Percentiles rank a stretch among this genome's conserved stretches.
These are phyloP conservation scores for Pseudocercospora cruenta DNA, from an alignment of 2,329 filamentous ascomycete genomes.

Conservation along the genomic window DNA sequence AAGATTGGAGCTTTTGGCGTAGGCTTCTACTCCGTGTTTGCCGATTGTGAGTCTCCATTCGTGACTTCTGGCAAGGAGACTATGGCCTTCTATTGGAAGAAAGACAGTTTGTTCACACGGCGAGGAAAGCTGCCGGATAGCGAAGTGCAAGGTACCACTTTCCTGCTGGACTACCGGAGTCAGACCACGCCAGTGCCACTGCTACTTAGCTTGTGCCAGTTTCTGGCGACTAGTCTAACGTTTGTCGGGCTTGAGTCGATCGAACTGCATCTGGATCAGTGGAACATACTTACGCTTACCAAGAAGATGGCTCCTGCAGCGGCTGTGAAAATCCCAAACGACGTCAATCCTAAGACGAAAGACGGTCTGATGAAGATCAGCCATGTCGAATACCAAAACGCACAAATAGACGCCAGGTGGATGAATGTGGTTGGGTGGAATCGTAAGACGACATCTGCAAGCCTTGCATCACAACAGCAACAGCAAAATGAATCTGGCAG, in stretches of 20 bases:
- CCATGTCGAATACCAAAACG: conserved; percentile 79
- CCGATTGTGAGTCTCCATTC: conserved; percentile 97
- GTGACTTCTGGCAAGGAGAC: conserved; percentile 89
- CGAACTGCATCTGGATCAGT: conserved; percentile 89
- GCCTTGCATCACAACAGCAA: conserved; percentile 42
- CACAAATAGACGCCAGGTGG: conserved; percentile 88
- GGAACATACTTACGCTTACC: conserved; percentile 73
- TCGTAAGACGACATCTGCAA: conserved; percentile 39
- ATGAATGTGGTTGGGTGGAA: conserved; percentile 90
- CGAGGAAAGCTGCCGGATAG: conserved; percentile 71
- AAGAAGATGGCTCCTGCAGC: conserved; percentile 85
- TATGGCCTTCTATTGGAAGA: conserved; percentile 99
- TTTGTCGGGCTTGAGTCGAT: conserved; percentile 89
- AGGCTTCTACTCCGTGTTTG: conserved; percentile 97
- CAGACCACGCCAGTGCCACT: conserved; percentile 83
- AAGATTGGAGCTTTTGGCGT: conserved; percentile 99
- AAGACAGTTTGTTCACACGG: conserved; percentile 93
- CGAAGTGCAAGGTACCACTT: conserved; percentile 69
- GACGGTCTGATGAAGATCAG: conserved; percentile 87
- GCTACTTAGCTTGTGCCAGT: conserved; percentile 83
- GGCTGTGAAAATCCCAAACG: conserved; percentile 71
- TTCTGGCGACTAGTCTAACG: conserved; percentile 90
- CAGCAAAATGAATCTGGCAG: conserved; percentile 47
- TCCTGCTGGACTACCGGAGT: conserved; percentile 92
- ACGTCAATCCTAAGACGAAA: conserved; percentile 79